Evolutionary conservation across 1,284 basidiomycete genomes (phyloP), one percentile per base, ranked within the genome.

Genomic region (Moesziomyces antarcticus): DNA sequence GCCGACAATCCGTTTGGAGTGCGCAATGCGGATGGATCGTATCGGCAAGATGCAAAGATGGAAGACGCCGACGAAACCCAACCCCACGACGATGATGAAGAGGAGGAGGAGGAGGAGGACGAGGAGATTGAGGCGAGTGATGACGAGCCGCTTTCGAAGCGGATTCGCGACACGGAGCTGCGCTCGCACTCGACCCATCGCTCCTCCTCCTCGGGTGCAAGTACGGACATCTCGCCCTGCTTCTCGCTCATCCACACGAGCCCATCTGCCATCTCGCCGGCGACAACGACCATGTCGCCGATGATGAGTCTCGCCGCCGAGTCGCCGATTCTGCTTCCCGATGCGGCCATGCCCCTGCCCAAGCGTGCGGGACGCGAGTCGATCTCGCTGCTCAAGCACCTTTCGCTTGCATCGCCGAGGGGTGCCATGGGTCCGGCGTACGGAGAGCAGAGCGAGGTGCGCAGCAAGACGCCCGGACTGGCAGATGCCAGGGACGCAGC

Each of bases 281-380:
- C 61, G 3, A 75, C 73, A 6, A 68, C 69, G 8, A 35, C 75
- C 18, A 66, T 69, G 3, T 78, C 76, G 10, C 76, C 76, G 13
- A 70, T 78, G 70, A 78, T 78, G 76, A 69, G 64, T 24, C 65
- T 78, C 5, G 65, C 60, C 21, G 67, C 73, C 37, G 73, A 76
- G 44, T 75, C 73, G 30, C 76, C 76, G 25, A 76, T 78, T 51
- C 50, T 78, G 41, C 63, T 60, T 5, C 58, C 62, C 24, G 73
- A 60, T 10, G 55, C 72, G 7, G 62, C 61, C 8, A 56, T 64
- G 35, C 49, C 49, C 3, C 35, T 37, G 10, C 30, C 51, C 16
- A 62, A 58, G 42, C 69, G 56, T 11, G 25, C 24, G 25, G n/a
- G n/a, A n/a, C 51, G 71, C 37, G 71, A 73, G 46, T 69, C 65